Evolutionary conservation across 1,284 basidiomycete genomes (phyloP).

Genomic region (Chondrostereum purpureum): DNA sequence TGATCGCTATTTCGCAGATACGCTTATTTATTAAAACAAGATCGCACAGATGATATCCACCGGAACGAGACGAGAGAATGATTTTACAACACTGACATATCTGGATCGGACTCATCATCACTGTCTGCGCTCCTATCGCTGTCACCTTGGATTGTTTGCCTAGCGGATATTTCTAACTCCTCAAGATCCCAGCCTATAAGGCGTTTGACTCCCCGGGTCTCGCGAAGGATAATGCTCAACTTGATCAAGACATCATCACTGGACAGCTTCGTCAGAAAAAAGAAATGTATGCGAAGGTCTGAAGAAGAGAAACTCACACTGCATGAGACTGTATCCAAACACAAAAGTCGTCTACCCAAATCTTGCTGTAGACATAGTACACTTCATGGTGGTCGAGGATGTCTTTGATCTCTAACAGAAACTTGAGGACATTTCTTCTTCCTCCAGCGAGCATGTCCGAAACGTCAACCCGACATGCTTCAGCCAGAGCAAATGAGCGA

Average conservation of each 20-base stretch:
- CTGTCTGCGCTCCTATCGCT: slow-evolving; percentile 41
- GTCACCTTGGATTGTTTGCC: slow-evolving; percentile 18
- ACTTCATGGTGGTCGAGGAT: slow-evolving; percentile 74
- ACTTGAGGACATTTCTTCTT: slow-evolving; percentile 52
- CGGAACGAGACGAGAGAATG: too few relatives aligned
- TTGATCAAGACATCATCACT: too few relatives aligned
- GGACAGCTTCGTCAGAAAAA: slow-evolving; percentile 6
- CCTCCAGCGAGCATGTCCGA: slow-evolving; percentile 51
- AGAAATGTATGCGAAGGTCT: slow-evolving; percentile 5
- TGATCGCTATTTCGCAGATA: too few relatives aligned
- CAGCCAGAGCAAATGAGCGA: slow-evolving; percentile 65
- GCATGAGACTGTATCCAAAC: slow-evolving; percentile 63
- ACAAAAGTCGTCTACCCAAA: slow-evolving; percentile 78
- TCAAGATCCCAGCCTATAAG: slow-evolving; percentile 65
- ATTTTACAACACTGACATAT: too few relatives aligned
- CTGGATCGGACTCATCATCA: slow-evolving; percentile 57
- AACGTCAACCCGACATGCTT: slow-evolving; percentile 60
- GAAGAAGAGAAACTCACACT: slow-evolving; percentile 33
- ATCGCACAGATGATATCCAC: too few relatives aligned
- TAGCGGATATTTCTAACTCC: slow-evolving; percentile 52
- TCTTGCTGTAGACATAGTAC: slow-evolving; percentile 76
- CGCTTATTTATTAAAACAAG: too few relatives aligned
- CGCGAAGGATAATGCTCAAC: slow-evolving; percentile 38
- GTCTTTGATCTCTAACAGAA: slow-evolving; percentile 60
- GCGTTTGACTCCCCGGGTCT: slow-evolving; percentile 41